A percentile compares a stretch with the other conserved stretches of the same genome.
Conservation (phyloP, 345 rosid genomes). For the Salix brachista region DNA sequence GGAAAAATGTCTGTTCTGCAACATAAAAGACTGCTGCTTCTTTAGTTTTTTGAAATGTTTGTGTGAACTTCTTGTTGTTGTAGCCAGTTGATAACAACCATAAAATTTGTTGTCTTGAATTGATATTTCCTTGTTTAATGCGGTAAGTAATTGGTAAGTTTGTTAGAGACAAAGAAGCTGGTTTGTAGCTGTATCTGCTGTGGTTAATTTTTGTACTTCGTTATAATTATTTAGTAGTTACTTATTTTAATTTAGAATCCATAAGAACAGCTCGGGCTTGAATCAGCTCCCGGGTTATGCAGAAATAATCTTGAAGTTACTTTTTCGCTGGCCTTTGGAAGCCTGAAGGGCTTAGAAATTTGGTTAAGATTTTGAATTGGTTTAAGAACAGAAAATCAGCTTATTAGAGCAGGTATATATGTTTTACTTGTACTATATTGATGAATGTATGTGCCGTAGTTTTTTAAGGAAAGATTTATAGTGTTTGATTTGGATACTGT, state of each 20-base stretch:
- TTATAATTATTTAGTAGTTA: background rate
- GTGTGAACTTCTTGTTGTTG: background rate
- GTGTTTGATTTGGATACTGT: background rate
- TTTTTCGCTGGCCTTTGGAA: background rate
- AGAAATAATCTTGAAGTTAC: background rate
- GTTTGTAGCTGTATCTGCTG: background rate
- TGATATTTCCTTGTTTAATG: background rate
- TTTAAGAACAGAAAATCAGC: background rate
- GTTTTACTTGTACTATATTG: background rate
- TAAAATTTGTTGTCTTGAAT: background rate
- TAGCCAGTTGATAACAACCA: background rate
- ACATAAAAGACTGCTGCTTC: too few species aligned
- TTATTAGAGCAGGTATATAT: background rate
- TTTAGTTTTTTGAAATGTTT: background rate
- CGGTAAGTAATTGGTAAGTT: background rate
- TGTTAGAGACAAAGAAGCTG: background rate
- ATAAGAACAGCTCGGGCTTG: background rate
- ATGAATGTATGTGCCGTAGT: background rate
- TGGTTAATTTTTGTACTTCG: background rate
- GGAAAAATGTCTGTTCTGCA: too few species aligned
- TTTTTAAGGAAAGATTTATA: background rate
- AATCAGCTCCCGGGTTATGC: background rate
- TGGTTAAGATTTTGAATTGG: background rate
- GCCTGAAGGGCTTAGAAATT: background rate
- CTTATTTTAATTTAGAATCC: background rate